Base-by-base conservation (phyloP, 2,329 filamentous ascomycete genomes). In the Ophiocordyceps camponoti-rufipedis region DNA sequence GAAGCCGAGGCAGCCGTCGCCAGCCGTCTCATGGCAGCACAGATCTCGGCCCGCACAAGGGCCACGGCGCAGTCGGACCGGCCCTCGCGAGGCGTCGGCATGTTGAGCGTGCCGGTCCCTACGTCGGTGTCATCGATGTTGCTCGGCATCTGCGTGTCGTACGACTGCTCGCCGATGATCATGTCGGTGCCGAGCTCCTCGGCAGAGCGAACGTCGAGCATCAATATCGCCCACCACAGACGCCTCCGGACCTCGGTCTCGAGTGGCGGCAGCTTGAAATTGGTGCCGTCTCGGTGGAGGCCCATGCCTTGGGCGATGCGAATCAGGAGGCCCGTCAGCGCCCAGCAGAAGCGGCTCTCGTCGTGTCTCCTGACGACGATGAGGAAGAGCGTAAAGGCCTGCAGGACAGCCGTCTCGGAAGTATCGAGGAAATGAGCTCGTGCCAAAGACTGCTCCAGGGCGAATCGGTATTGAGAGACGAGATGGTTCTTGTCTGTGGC, bases 281-380 rank as follows among this genome's bases (percentile, higher is more conserved):
- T 58, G 4, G 62, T 59, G 11, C 67, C 66, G 45, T 80, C 75
- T 5, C 72, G 67, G 52, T 81, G 76, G 2, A 81, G 62, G 1
- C 77, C 77, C 51, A 79, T 67, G 2, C 72, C 69, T 51, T 77
- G 74, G 4, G 68, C 74, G 38, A 80, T 71, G 6, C 76, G 68
- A n/a, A 74, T 64, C 4, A 69, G 65, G 8, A 78, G 61, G 1
- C 73, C 74, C 0, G 72, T 74, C 49, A 80, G 60, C 11, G 74
- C 71, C 75, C 75, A 80, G 48, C 73, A 70, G 2, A 74, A 74
- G 8, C 74, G 67, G 6, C 70, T 68, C 43, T 66, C 64, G 48
- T 70, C 68, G 42, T 68, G 58, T 4, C 62, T 59, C 23, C 68
- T 62, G 0, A 73, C 63, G 23, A 74, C 58, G 1, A 64, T 57